Conservation (phyloP, 2,329 filamentous ascomycete genomes). For the Penicillium corylophilum region DNA sequence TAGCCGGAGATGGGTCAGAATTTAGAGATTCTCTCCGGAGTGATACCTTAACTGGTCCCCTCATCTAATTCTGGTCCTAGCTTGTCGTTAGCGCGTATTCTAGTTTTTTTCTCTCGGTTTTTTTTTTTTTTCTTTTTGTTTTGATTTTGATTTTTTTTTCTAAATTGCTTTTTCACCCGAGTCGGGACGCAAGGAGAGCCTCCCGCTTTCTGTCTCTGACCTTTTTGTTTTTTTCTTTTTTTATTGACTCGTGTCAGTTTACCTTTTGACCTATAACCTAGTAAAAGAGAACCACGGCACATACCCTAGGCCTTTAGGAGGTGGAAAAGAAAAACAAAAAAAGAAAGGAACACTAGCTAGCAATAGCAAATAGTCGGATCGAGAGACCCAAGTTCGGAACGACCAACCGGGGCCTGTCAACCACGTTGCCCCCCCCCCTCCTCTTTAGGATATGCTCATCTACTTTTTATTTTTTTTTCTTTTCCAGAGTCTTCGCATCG, state of each 20-base stretch:
- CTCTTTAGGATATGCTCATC: background rate
- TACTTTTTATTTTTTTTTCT: background rate
- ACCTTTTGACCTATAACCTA: background rate
- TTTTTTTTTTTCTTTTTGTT: background rate
- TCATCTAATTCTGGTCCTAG: background rate
- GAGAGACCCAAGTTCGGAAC: constrained; percentile 11
- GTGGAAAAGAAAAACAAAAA: background rate
- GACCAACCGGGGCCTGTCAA: constrained; percentile 16
- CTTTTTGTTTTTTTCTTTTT: background rate
- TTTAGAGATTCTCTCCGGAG: constrained; percentile 11
- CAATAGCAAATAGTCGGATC: constrained; percentile 6
- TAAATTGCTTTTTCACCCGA: constrained; percentile 1
- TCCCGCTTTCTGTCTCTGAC: background rate
- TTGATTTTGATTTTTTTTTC: background rate
- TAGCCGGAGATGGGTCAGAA: constrained; percentile 3
- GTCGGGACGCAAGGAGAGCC: constrained; percentile 6
- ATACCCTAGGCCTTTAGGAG: no score
- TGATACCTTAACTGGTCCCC: background rate
- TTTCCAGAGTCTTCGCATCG: background rate
- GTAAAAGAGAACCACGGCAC: background rate
- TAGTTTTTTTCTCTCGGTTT: background rate
- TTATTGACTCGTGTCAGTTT: background rate
- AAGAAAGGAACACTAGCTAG: background rate
- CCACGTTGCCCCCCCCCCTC: constrained; percentile 13
- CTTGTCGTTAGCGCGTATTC: background rate